Evolutionary conservation across 2,329 filamentous ascomycete species (phyloP).

Genomic region (Coleophoma cylindrospora): DNA sequence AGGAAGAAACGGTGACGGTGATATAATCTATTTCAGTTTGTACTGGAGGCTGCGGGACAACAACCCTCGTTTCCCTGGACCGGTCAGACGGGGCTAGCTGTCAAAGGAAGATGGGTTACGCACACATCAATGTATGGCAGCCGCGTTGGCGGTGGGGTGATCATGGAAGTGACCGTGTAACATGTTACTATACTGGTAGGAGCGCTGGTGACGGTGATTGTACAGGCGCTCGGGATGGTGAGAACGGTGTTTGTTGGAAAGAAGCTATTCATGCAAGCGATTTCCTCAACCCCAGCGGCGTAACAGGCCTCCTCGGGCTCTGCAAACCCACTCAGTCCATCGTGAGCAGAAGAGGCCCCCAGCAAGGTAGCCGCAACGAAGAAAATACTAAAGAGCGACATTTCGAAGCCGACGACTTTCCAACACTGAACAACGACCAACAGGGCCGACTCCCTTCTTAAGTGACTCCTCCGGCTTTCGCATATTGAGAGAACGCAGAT

Average conservation of each 20-base stretch:
- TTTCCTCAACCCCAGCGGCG: neutral
- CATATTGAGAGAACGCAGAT: neutral
- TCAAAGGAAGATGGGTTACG: neutral
- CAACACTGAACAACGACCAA: neutral
- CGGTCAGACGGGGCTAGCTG: neutral
- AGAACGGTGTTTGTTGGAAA: neutral
- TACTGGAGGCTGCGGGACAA: neutral
- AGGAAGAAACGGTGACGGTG: conserved; percentile 27
- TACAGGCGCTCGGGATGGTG: neutral
- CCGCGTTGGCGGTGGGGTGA: neutral
- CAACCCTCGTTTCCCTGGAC: neutral
- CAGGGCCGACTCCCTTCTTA: too few species aligned
- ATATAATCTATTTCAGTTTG: neutral
- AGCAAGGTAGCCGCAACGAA: neutral
- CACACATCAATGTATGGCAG: neutral
- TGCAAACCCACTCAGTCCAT: neutral
- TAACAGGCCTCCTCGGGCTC: neutral
- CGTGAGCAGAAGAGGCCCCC: neutral
- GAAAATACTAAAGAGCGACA: neutral
- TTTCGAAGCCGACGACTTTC: neutral
- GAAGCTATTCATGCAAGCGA: neutral
- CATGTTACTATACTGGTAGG: neutral
- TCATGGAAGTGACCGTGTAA: neutral
- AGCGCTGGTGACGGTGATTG: neutral
- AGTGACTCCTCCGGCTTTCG: too few species aligned